phyloP scores from a whole-genome alignment of 1,139 yeast genomes.

The Hemisphaericaspora xylanilytica region DNA sequence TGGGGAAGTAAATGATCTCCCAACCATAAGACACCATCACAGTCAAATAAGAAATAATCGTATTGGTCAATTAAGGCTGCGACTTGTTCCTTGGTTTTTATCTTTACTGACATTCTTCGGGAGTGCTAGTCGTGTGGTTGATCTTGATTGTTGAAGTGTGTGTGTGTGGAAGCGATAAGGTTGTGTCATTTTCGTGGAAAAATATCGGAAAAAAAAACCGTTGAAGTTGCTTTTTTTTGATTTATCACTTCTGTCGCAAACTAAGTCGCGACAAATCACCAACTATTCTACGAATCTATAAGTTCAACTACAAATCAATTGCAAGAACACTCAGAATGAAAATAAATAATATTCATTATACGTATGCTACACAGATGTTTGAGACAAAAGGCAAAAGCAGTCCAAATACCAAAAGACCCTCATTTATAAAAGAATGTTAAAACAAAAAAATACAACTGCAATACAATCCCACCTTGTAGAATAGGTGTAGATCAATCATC shows the following conservation, averaged over 20 bases:
- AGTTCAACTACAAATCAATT: too few relatives aligned
- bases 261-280: neutral
- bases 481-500: too few relatives aligned
- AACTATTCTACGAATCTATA: too few relatives aligned
- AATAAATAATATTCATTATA: slow-evolving; percentile 2
- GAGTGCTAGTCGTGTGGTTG: too few relatives aligned
- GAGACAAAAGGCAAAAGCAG: neutral
- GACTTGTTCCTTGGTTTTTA: slow-evolving; percentile 19
- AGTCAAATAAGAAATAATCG: slow-evolving; percentile 45
- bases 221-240: neutral
- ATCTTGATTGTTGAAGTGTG: too few relatives aligned
- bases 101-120: slow-evolving; percentile 19
- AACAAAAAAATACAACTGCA: neutral
- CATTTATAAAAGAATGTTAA: neutral
- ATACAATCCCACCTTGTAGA: neutral
- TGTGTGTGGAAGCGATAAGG: too few relatives aligned
- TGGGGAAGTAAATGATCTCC: slow-evolving; percentile 46
- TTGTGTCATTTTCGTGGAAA: too few relatives aligned
- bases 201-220: neutral
- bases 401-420: slow-evolving; percentile 1
- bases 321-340: neutral
- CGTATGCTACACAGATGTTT: slow-evolving; percentile 1
- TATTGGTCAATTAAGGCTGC: slow-evolving; percentile 26
- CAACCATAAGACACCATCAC: slow-evolving; percentile 51
- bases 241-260: neutral